Percentiles rank a stretch among this genome's conserved stretches.
phyloP scores from a whole-genome alignment of 148 eudicot genomes.

The Dianthus caryophyllus region DNA sequence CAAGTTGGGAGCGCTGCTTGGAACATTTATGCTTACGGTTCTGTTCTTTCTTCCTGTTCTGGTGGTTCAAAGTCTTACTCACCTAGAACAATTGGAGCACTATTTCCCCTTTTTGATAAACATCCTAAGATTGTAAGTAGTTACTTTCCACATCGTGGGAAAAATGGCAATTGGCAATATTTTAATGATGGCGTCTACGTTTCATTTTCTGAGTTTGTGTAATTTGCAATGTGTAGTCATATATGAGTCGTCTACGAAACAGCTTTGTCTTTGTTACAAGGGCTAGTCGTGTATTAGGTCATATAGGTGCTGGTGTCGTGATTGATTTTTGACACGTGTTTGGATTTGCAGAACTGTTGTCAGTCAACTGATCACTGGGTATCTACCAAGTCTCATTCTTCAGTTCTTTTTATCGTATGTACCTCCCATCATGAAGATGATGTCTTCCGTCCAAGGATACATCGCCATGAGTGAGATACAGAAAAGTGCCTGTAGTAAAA shows the following conservation, averaged over 20 bases:
- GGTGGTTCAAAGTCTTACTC: slow-evolving; percentile 81
- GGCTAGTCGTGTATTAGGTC: too few species aligned
- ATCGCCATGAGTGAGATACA: slow-evolving; percentile 65
- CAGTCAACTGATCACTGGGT: slow-evolving; percentile 74
- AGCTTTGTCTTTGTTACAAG: too few species aligned
- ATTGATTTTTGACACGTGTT: slow-evolving; percentile 4
- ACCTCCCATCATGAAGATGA: slow-evolving; percentile 66
- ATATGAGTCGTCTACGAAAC: too few species aligned
- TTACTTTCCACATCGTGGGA: background rate
- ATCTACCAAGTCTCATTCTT: slow-evolving; percentile 87
- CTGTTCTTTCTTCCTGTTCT: slow-evolving; percentile 72
- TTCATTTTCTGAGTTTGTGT: background rate
- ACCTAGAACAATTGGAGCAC: slow-evolving; percentile 65
- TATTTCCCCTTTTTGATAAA: slow-evolving; percentile 66
- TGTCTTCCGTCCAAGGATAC: slow-evolving; percentile 75
- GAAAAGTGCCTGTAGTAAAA: slow-evolving; percentile 73
- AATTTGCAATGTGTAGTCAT: background rate
- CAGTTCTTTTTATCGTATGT: slow-evolving; percentile 50
- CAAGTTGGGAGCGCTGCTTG: slow-evolving; percentile 46
- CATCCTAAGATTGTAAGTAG: slow-evolving; percentile 63
- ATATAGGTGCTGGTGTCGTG: background rate
- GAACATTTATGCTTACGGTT: slow-evolving; percentile 42
- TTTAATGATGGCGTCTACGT: background rate
- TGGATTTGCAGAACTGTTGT: slow-evolving; percentile 50
- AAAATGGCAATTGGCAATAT: background rate